A percentile compares a stretch with the other conserved stretches of the same genome.
These are phyloP conservation scores for Cucurbitaria berberidis DNA, from an alignment of 2,329 filamentous ascomycete genomes.

Conservation along the genomic window DNA sequence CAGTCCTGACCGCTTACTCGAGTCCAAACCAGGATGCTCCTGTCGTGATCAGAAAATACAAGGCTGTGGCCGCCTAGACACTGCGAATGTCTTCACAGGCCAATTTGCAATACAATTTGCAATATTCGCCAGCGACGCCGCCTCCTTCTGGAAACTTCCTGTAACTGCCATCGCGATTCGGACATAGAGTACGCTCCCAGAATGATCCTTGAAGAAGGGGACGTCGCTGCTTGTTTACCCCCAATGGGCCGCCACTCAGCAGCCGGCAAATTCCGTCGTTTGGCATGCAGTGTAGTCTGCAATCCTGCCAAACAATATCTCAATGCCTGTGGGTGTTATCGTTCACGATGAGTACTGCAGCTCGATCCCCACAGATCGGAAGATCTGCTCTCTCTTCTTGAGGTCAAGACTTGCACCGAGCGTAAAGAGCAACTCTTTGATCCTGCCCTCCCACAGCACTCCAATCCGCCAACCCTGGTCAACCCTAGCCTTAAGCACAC, in stretches of 20 bases:
- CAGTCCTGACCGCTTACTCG: constrained; percentile 21
- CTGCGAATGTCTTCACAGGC: constrained; percentile 7
- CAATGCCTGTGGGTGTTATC: constrained; percentile 20
- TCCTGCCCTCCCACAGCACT: constrained; percentile 87
- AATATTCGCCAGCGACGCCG: constrained; percentile 22
- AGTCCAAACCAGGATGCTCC: constrained; percentile 19
- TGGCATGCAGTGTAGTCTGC: constrained; percentile 11
- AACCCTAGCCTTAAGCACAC: constrained; percentile 86
- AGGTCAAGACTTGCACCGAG: constrained; percentile 86
- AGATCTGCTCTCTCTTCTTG: constrained; percentile 75
- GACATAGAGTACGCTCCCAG: constrained; percentile 20
- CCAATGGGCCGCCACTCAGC: neutral
- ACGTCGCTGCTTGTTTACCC: constrained; percentile 6
- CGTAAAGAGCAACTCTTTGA: constrained; percentile 92
- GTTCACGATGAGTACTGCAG: constrained; percentile 80
- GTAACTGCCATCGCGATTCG: constrained; percentile 16
- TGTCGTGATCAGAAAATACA: constrained; percentile 26
- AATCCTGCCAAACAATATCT: constrained; percentile 11
- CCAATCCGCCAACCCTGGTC: constrained; percentile 89
- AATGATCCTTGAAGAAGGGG: constrained; percentile 17
- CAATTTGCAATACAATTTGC: no score
- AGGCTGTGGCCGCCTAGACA: constrained; percentile 17
- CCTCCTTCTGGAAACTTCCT: constrained; percentile 24
- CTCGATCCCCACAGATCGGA: constrained; percentile 77
- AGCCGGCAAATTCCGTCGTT: constrained; percentile 7